These are phyloP conservation scores for Penicillium sp. DNA, from an alignment of 2,329 filamentous ascomycete genomes.

Conservation along the genomic window DNA sequence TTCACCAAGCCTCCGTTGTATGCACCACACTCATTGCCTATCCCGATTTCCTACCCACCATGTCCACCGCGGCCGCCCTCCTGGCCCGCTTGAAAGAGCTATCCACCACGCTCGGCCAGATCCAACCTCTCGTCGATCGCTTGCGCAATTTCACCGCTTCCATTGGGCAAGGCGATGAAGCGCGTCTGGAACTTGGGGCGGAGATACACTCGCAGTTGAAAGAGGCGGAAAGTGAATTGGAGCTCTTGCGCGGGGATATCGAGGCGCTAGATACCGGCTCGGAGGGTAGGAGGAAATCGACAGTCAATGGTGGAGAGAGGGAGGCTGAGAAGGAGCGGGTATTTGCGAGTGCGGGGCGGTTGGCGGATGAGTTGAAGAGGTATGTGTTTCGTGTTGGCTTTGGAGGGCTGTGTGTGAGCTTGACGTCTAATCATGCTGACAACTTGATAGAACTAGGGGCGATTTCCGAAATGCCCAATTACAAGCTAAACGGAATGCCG, in stretches of 20 bases:
- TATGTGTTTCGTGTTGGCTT: conserved; percentile 40
- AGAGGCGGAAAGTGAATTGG: conserved; percentile 79
- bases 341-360: conserved; percentile 64
- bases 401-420: neutral
- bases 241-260: conserved; percentile 75
- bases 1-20: neutral
- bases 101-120: conserved; percentile 55
- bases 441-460: conserved; percentile 53
- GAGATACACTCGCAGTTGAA: conserved; percentile 80
- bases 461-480: conserved; percentile 83
- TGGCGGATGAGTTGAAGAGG: conserved; percentile 71
- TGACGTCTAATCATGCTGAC: conserved; percentile 9
- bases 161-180: conserved; percentile 64
- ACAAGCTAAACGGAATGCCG: conserved; percentile 72
- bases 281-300: conserved; percentile 32
- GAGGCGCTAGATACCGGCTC: conserved; percentile 63
- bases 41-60: conserved; percentile 18
- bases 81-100: conserved; percentile 54
- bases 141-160: conserved; percentile 63
- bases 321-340: conserved; percentile 67
- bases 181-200: conserved; percentile 69
- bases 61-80: conserved; percentile 45
- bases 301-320: conserved; percentile 49
- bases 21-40: neutral
- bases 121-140: conserved; percentile 57